A percentile compares a stretch with the other conserved stretches of the same genome.
These are phyloP conservation scores for Colletotrichum sp. DNA, from an alignment of 2,329 filamentous ascomycete genomes.

Conservation along the genomic window DNA sequence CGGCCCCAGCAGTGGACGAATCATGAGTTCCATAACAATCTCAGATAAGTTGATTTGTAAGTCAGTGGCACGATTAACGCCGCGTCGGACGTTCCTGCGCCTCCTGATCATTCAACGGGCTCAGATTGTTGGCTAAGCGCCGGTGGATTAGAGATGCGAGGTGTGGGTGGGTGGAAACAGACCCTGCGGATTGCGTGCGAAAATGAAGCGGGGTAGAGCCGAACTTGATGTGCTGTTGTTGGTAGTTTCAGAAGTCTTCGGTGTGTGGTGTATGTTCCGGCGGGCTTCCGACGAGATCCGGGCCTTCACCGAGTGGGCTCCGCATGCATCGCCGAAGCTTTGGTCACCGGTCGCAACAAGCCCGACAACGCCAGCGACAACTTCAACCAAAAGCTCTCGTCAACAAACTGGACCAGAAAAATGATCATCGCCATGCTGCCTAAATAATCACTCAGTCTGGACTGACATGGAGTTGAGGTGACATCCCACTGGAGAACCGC, in stretches of 20 bases:
- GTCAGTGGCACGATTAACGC: neutral
- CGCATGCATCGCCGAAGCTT: neutral
- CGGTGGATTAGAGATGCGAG: neutral
- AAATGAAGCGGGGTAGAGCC: neutral
- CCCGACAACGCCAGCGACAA: neutral
- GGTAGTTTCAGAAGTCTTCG: neutral
- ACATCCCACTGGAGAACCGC: conserved; percentile 4
- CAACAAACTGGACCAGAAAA: neutral
- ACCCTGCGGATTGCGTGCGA: neutral
- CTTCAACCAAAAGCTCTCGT: neutral
- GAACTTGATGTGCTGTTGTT: neutral
- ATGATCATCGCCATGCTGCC: neutral
- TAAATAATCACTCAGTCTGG: neutral
- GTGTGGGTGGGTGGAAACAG: conserved; percentile 11
- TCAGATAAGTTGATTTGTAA: conserved; percentile 6
- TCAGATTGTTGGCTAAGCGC: neutral
- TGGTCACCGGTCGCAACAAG: neutral
- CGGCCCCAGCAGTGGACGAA: neutral
- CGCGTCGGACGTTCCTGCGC: neutral
- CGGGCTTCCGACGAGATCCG: neutral
- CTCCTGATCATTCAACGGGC: neutral
- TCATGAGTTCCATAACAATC: neutral
- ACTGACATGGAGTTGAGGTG: neutral
- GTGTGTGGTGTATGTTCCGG: neutral
- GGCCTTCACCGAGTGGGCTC: neutral